These are phyloP conservation scores for Stenogyne calaminthoides DNA, from an alignment of 305 asterid species.

Conservation along the genomic window DNA sequence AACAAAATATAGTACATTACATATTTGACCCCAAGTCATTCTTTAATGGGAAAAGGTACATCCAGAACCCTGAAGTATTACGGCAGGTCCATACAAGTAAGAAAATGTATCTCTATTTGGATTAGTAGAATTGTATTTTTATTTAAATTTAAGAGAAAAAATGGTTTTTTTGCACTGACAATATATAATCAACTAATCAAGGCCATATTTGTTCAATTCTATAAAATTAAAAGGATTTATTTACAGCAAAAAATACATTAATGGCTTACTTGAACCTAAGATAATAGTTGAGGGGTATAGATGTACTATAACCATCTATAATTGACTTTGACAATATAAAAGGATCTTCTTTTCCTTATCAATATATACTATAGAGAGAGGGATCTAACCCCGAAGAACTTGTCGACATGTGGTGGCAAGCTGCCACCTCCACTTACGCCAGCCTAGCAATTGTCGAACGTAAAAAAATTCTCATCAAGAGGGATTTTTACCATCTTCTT, in stretches of 20 bases:
- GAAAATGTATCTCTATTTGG: no score
- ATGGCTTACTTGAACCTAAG: no score
- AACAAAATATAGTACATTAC: conserved; percentile 16
- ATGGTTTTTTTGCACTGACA: no score
- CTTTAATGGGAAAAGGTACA: background rate
- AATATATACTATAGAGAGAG: background rate
- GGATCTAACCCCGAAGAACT: conserved; percentile 76
- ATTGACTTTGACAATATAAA: background rate
- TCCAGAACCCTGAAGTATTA: no score
- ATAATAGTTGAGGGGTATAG: no score
- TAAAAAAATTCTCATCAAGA: conserved; percentile 3
- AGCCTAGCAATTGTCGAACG: conserved; percentile 53
- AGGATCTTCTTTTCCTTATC: conserved; percentile 16
- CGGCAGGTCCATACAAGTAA: no score
- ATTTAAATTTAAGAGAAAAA: no score
- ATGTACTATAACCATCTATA: background rate
- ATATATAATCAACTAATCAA: no score
- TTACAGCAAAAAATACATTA: no score
- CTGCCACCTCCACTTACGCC: conserved; percentile 98
- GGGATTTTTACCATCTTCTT: background rate
- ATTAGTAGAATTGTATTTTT: no score
- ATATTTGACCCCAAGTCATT: background rate
- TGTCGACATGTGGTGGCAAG: conserved; percentile 82
- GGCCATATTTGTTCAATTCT: no score
- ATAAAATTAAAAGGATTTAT: no score